Conservation (phyloP, 78 protist species). For the Dictyostelium intermedium region DNA sequence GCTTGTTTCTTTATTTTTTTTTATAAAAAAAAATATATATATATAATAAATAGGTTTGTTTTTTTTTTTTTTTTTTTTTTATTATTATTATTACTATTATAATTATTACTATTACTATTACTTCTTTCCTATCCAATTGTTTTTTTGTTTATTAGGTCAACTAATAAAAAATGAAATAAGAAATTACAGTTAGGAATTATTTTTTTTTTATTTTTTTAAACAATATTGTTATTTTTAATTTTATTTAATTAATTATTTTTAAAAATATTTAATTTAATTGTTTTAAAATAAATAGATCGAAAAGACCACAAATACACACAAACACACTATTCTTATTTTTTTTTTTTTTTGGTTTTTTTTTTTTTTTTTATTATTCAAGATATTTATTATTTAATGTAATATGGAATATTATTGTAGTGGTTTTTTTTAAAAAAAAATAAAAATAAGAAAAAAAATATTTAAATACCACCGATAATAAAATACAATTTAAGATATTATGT, state of each 20-base stretch:
- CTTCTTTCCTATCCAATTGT: not conserved
- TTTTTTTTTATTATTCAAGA: not conserved
- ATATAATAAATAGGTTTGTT: no score
- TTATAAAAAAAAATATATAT: no score
- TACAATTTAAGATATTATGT: not conserved
- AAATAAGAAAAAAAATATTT: no score
- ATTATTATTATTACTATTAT: not conserved
- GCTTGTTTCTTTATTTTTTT: not conserved
- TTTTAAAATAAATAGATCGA: not conserved
- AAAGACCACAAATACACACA: not conserved
- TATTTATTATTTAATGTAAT: not conserved
- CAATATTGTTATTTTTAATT: not conserved
- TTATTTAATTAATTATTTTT: no score
- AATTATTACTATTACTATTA: not conserved
- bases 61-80: not conserved
- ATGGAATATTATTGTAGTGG: not conserved
- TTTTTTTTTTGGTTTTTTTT: no score
- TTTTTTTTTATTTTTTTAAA: no score
- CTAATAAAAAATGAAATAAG: not conserved
- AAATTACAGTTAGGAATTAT: not conserved
- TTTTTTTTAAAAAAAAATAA: no score
- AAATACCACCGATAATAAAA: not conserved
- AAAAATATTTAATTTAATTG: no score
- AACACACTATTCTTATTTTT: not conserved
- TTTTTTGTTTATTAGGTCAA: not conserved